Conservation (phyloP, 73 alveolate species). For the Paramecium tetraurelia region DNA sequence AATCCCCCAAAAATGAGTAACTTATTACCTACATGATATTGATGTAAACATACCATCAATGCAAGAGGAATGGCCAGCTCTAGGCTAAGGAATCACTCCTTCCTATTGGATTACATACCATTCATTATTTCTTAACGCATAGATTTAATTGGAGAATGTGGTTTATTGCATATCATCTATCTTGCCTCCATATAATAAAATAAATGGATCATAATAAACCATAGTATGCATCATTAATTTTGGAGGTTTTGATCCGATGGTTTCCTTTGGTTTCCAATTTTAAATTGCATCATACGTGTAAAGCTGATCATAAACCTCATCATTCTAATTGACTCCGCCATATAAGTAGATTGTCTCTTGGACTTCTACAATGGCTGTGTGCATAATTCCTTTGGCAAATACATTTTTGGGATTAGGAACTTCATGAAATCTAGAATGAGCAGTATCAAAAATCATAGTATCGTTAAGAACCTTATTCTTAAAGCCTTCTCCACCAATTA, state of each 20-base stretch:
- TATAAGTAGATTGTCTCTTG: background rate
- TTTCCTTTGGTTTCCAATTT: background rate
- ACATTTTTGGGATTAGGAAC: background rate
- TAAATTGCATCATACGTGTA: background rate
- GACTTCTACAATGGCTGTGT: background rate
- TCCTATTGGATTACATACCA: slow-evolving; percentile 4
- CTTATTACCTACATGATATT: background rate
- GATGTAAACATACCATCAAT: background rate
- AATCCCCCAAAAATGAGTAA: slow-evolving; percentile 30
- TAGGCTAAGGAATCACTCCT: background rate
- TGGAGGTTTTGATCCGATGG: background rate
- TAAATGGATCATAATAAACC: slow-evolving; percentile 1
- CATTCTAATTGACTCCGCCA: slow-evolving; percentile 23
- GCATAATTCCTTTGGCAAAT: slow-evolving; percentile 4
- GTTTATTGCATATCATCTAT: background rate
- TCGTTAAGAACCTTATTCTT: background rate
- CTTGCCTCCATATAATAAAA: slow-evolving; percentile 37
- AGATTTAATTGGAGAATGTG: background rate
- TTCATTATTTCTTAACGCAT: background rate
- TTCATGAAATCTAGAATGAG: background rate
- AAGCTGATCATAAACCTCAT: background rate
- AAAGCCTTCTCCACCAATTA: slow-evolving; percentile 37
- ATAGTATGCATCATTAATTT: slow-evolving; percentile 36
- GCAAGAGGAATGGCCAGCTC: slow-evolving; percentile 40
- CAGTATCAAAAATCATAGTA: background rate